Base-by-base conservation (phyloP, 805 yeast species). In the Candida sanyiensis region DNA sequence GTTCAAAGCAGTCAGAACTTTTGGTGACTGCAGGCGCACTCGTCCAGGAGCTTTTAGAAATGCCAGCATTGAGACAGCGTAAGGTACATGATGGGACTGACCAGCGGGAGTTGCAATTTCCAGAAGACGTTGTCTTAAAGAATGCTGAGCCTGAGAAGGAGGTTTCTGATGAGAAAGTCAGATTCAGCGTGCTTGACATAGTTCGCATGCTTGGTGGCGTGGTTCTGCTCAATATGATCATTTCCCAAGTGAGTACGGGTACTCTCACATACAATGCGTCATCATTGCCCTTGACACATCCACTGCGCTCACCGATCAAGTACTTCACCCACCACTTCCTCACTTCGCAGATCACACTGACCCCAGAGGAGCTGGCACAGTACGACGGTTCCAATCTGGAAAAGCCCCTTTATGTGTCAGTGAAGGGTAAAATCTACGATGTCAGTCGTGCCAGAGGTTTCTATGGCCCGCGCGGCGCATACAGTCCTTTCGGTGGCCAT, bases 391-490 rank as follows among this genome's bases (percentile, higher is more conserved):
- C 69, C 0, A 63, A 67, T 43, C 44, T 59, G 0, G 35, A 32
- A 0, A 42, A 62, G 7, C 82, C 82, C 3, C 62, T 75, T 0
- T 75, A 73, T 45, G 43, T 77, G 3, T 77, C 69, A 1, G 54
- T 77, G 6, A 63, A 76, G 46, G 79, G 80, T 1, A 61, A 65
- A 0, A 69, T 77, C 0, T 77, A 63, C 52, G 83, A 77, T 49
- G 83, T 77, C 6, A 59, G 69, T 4, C 48, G 61, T 1, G 59
- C 70, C 3, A 52, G 59, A 12, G 57, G 47, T 1, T 49, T 71
- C 3, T 77, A 77, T 51, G 76, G 75, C 0, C 70, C 72, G 0
- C 57, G 59, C 2, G 76, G 76, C 0, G 50, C 68, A 1, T 77
- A 77, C 49, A 42, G 58, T 6, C 55, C 63, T 24, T 66, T 77